These are phyloP conservation scores for Purpureocillium takamizusanense DNA, from an alignment of 2,329 filamentous ascomycete genomes.

Conservation along the genomic window DNA sequence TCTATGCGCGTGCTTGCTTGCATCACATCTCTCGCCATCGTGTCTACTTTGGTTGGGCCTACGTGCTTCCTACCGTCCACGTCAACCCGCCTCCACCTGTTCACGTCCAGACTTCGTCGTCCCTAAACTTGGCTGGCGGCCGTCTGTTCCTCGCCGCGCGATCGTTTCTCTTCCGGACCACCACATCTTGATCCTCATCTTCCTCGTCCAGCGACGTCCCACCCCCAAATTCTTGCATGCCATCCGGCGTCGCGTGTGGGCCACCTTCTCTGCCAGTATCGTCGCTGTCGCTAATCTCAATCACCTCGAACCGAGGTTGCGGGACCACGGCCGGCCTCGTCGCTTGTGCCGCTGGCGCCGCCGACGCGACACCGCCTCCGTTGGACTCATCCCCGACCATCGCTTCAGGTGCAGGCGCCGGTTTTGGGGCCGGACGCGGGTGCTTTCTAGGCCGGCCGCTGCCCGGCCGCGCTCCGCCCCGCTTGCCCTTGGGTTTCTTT, in stretches of 20 bases:
- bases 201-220: slow-evolving; percentile 9
- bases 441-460: slow-evolving; percentile 30
- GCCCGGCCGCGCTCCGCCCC: slow-evolving; percentile 27
- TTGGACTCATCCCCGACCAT: slow-evolving; percentile 1
- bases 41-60: too few relatives aligned
- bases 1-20: too few relatives aligned
- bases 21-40: too few relatives aligned
- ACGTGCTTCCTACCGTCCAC: too few relatives aligned
- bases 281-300: slow-evolving; percentile 20
- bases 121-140: slow-evolving; percentile 25
- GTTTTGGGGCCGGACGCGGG: slow-evolving; percentile 13
- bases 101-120: slow-evolving; percentile 18
- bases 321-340: slow-evolving; percentile 1
- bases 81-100: background rate
- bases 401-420: slow-evolving; percentile 2
- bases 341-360: background rate
- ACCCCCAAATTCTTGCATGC: background rate
- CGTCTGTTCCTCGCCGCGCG: slow-evolving; percentile 21
- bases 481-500: slow-evolving; percentile 26
- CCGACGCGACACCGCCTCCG: too few relatives aligned
- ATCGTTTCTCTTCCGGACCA: slow-evolving; percentile 16
- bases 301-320: slow-evolving; percentile 1
- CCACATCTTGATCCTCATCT: slow-evolving; percentile 21
- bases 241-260: background rate
- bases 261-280: slow-evolving; percentile 7